Base-by-base conservation (phyloP, 2,329 filamentous ascomycete genomes). In the Colletotrichum liaoningense region DNA sequence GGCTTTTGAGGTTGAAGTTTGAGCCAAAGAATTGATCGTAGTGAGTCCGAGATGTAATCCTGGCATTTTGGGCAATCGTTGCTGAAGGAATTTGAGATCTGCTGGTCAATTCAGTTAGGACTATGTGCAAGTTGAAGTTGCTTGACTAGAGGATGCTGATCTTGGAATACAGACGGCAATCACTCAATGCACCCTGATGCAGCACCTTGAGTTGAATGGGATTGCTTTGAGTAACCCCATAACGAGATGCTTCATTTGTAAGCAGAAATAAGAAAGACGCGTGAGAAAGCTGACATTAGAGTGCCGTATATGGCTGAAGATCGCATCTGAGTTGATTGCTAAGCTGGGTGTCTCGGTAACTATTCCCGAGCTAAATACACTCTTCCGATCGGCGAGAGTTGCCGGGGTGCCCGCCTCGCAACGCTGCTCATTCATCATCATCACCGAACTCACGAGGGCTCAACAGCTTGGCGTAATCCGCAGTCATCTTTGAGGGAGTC, bases 1-100 rank as follows among this genome's bases (percentile, higher is more conserved):
- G 79, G 42, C 78, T 90, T 72, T 77, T 90, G 57, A 71, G 78
- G 19, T 52, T 81, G 1, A 81, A 81, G 67, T 59, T 60, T 3
- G 66, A 60, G 33, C 54, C 56, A 22, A 59, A 59, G 12, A 8
- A 11, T 1, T 35, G 33, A 35, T 35, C 4, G 30, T 33, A 3
- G 30, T 33, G 8, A 33, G 30, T 33, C 9, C 9, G 30, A 11
- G 30, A 33, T 33, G 9, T 4, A 7, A 33, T 33, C 30, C 30
- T 33, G 8, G 30, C 2, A 33, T 33, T 33, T 33, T 33, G 30
- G 33, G 33, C 11, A 35, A 5, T 35, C 33, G 11, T 35, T 12
- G 33, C 11, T 12, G 4, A 4, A 35, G 0, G 11, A 35, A 35
- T 12, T 35, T 1, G 33, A 35, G 11, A 12, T 12, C 11, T 1